Conservation (phyloP, 2,329 filamentous ascomycete genomes). For the Aspergillus piperis region DNA sequence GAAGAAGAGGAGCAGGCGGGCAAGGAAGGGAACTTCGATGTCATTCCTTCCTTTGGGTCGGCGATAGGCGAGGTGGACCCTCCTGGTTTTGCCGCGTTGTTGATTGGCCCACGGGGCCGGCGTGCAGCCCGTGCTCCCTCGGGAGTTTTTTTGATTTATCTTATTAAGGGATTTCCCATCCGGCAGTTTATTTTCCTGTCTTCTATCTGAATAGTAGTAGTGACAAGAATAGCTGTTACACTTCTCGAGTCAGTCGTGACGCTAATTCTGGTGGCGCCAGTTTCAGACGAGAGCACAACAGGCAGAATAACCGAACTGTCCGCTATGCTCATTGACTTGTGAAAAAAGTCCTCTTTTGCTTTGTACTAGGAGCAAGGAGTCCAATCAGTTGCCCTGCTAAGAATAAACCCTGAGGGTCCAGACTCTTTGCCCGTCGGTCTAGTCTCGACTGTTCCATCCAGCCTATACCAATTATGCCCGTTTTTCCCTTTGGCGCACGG, state of each 20-base stretch:
- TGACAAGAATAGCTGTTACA: background rate
- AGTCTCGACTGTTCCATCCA: background rate
- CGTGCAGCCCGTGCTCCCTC: conserved; percentile 4
- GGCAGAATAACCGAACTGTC: background rate
- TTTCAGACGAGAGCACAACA: background rate
- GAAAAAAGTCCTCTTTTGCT: too few relatives aligned
- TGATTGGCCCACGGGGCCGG: conserved; percentile 5
- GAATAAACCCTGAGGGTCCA: conserved; percentile 12
- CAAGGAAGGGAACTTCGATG: conserved; percentile 1
- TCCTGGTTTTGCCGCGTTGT: background rate
- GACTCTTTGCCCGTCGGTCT: conserved; percentile 8
- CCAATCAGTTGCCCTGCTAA: conserved; percentile 6
- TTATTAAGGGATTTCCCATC: background rate
- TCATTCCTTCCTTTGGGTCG: conserved; percentile 1
- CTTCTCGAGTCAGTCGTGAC: background rate
- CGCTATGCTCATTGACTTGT: background rate
- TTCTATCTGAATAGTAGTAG: background rate
- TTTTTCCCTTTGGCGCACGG: background rate
- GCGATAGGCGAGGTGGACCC: conserved; percentile 8
- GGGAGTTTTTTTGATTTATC: background rate
- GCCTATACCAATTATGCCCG: background rate
- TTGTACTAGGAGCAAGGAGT: background rate
- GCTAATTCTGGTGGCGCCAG: background rate
- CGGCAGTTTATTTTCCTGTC: background rate
- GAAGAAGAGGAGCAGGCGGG: background rate